Evolutionary conservation across 1,284 basidiomycete species (phyloP).

Genomic region (Apiotrichum gamsii): DNA sequence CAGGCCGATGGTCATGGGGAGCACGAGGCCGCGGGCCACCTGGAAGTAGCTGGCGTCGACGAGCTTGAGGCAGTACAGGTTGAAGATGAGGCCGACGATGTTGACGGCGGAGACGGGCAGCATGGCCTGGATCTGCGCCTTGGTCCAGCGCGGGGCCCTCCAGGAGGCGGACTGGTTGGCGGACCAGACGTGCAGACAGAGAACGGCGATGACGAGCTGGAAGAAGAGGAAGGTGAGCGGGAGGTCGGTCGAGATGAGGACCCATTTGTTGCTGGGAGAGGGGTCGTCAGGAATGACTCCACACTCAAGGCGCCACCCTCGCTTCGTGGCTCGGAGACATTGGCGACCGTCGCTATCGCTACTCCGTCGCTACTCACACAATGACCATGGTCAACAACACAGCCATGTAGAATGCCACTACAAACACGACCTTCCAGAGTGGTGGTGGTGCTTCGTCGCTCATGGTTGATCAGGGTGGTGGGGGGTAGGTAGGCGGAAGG

Average conservation of each 20-base stretch:
- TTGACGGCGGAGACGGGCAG: constrained; percentile 49
- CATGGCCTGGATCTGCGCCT: background rate
- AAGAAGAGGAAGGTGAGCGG: constrained; percentile 64
- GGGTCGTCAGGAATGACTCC: background rate
- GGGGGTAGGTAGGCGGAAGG: too few relatives aligned
- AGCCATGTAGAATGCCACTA: constrained; percentile 68
- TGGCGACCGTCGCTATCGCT: too few relatives aligned
- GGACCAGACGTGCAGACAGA: constrained; percentile 43
- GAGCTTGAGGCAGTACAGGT: constrained; percentile 64
- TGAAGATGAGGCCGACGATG: constrained; percentile 66
- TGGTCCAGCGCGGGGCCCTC: background rate
- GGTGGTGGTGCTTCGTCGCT: constrained; percentile 16
- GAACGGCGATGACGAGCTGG: constrained; percentile 62
- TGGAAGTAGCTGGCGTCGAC: constrained; percentile 74
- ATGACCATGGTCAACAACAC: constrained; percentile 65
- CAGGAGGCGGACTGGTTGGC: background rate
- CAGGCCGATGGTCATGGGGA: constrained; percentile 62
- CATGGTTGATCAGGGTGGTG: too few relatives aligned
- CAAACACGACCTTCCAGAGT: constrained; percentile 55
- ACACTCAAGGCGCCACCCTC: too few relatives aligned
- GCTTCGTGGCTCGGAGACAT: too few relatives aligned
- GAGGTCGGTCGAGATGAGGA: constrained; percentile 58
- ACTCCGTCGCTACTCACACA: constrained; percentile 52
- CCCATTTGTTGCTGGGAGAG: constrained; percentile 42
- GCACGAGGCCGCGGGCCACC: constrained; percentile 68